Evolutionary conservation across 1,139 yeast genomes (phyloP), one percentile per base, ranked within the genome.

Genomic region (Candida freyschussii): DNA sequence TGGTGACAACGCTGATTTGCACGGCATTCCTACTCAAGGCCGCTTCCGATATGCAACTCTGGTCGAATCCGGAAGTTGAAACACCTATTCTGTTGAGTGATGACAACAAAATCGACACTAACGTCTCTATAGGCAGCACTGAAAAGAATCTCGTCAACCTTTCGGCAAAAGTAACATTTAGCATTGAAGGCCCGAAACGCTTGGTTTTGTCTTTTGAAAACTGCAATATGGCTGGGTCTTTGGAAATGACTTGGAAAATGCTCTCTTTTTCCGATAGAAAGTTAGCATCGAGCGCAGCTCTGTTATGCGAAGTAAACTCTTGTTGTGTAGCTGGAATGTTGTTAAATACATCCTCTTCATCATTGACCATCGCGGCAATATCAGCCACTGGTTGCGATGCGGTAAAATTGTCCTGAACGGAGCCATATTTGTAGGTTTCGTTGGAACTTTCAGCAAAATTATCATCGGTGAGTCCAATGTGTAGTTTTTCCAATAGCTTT

Each of bases 211-310:
- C 32, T 20, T 48, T 54, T 16, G 61, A 48, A 45, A 71, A 72
- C 45, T 74, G 79, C n/a, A 71, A 41, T 11, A 65, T 56, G 3
- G 73, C 67, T 2, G 77, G 77, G 43, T 72, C 78, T 41, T 60
- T 59, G 0, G 73, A 51, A 33, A 66, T 59, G 23, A 65, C 42
- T 24, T 58, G 55, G 29, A 66, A 58, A 6, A 61, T 60, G 19
- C 53, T 47, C 17, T 64, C 44, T 32, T 42, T 49, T 29, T 42
- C 52, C 13, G 51, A 17, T 6, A n/a, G 49, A 5, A 37, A 44
- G 8, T 43, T 38, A 10, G 46, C 52, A 10, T 37, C 30, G 12
- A 41, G 23, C 20, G 36, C 18, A 48, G 44, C 34, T 48, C 53
- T 37, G 50, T 55, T 15, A 54, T 53, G 40, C 13, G 34, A 43